These are phyloP conservation scores for Casuarina cunninghamiana DNA, from an alignment of 306 rosid genomes.

Conservation along the genomic window DNA sequence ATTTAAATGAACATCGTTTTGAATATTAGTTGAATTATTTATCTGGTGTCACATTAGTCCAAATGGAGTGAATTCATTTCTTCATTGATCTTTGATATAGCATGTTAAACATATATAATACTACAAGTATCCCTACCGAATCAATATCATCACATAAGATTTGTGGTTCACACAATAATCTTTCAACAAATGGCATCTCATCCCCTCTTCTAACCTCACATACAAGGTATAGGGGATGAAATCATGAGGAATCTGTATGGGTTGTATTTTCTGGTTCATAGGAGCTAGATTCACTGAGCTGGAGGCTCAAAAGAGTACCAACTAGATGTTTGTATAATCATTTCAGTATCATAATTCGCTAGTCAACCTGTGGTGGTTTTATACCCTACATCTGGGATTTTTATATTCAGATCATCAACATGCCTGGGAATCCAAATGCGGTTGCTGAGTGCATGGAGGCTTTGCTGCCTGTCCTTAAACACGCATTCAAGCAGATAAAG, in stretches of 20 bases:
- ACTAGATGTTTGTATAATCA: constrained; percentile 1
- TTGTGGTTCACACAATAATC: not conserved
- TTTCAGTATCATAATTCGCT: not conserved
- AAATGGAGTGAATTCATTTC: not conserved
- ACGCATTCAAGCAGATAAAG: constrained; percentile 78
- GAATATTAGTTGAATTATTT: not conserved
- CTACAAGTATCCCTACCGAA: not conserved
- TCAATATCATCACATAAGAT: not conserved
- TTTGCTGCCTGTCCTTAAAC: constrained; percentile 85
- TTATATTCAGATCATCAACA: constrained; percentile 73
- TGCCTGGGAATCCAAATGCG: constrained; percentile 98
- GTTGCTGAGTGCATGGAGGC: constrained; percentile 94
- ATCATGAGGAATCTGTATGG: not conserved
- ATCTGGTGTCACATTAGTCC: not conserved
- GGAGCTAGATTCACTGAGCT: not conserved
- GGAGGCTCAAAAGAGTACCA: constrained; percentile 16
- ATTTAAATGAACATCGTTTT: not conserved
- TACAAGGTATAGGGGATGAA: not conserved
- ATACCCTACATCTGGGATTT: constrained; percentile 16
- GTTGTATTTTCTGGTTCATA: not conserved
- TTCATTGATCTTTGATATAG: not conserved
- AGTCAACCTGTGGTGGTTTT: not conserved
- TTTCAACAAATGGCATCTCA: not conserved
- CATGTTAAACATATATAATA: not conserved
- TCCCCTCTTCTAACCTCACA: too few species aligned